These are phyloP conservation scores for Apostasia ramifera DNA, from an alignment of 106 monocot genomes.

Conservation along the genomic window DNA sequence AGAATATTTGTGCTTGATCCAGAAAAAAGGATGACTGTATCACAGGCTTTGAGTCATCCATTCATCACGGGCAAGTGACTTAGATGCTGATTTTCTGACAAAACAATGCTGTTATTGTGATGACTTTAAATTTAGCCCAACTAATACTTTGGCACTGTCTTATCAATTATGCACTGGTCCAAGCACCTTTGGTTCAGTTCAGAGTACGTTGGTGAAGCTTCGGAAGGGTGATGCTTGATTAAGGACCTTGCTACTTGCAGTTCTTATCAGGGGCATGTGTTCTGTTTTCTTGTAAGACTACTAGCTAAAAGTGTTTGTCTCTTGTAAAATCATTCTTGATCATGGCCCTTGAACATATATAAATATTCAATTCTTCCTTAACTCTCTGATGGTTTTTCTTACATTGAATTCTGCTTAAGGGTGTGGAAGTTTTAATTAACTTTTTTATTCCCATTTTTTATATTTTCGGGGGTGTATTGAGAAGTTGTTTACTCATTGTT, in stretches of 20 bases:
- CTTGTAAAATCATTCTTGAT: conserved; percentile 58
- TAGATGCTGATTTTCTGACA: conserved; percentile 70
- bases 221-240: conserved; percentile 43
- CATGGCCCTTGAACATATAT: conserved; percentile 16
- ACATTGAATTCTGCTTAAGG: background rate
- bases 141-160: conserved; percentile 53
- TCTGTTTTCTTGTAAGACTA: conserved; percentile 97
- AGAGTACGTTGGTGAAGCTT: conserved; percentile 29
- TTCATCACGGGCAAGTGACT: conserved; percentile 99
- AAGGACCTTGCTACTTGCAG: conserved; percentile 35
- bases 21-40: conserved; percentile 94
- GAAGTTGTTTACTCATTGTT: background rate
- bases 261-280: conserved; percentile 59
- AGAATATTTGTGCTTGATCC: conserved; percentile 93
- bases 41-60: conserved; percentile 93
- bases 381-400: background rate
- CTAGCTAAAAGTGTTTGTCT: conserved; percentile 61
- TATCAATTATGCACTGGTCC: conserved; percentile 38
- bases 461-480: background rate
- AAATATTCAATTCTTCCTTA: conserved; percentile 10
- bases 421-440: conserved; percentile 1
- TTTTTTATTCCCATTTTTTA: conserved; percentile 1
- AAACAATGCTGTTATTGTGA: conserved; percentile 42
- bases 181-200: conserved; percentile 27
- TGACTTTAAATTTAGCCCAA: conserved; percentile 37